phyloP scores from a whole-genome alignment of 768 basidiomycete genomes.

The Lentinula boryana region DNA sequence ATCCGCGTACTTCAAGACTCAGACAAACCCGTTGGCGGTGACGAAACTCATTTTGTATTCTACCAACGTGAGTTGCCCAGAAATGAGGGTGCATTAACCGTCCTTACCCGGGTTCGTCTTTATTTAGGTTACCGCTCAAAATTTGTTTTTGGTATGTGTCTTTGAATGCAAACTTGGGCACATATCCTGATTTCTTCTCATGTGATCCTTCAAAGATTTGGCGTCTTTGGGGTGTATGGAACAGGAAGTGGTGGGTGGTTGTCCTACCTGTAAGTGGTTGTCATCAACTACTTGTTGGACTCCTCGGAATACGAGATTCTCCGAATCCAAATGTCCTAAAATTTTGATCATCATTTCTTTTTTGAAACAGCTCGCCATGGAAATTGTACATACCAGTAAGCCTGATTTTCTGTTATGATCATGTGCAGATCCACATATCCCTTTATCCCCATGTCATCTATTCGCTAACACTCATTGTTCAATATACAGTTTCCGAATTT shows the following conservation, averaged over 20 bases:
- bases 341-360: not conserved
- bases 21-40: constrained; percentile 1
- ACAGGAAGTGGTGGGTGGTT: not conserved
- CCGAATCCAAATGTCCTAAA: not conserved
- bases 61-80: not conserved
- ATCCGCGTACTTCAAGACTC: not conserved
- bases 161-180: too few relatives aligned
- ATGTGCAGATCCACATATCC: too few relatives aligned
- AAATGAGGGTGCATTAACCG: not conserved
- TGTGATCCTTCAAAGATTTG: not conserved
- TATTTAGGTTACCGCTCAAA: constrained; percentile 1
- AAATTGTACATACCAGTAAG: constrained; percentile 4
- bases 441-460: not conserved
- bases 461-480: not conserved
- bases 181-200: not conserved
- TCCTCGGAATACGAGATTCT: not conserved
- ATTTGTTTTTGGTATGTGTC: constrained; percentile 1
- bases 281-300: not conserved
- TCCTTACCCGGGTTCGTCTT: not conserved
- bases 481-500: not conserved
- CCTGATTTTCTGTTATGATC: not conserved
- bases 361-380: not conserved
- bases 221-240: constrained; percentile 5
- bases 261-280: not conserved
- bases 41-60: constrained; percentile 3